Evolutionary conservation across 208 protist species (phyloP).

Genomic region (Hexamita inflata): DNA sequence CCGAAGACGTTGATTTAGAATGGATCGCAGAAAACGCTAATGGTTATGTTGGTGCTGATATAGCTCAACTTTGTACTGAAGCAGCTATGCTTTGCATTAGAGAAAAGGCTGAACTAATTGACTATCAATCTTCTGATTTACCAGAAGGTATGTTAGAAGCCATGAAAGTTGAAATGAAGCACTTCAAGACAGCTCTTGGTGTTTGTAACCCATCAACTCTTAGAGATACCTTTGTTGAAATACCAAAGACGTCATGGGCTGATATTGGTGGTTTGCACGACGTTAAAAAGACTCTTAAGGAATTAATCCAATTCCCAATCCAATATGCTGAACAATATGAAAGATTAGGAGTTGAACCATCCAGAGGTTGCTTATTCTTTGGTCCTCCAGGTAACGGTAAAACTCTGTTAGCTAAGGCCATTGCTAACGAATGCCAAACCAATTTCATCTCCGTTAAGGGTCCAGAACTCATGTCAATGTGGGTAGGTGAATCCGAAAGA

Average conservation of each 20-base stretch:
- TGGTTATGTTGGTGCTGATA: slow-evolving; percentile 44
- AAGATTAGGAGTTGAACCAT: slow-evolving; percentile 94
- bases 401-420: slow-evolving; percentile 65
- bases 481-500: slow-evolving; percentile 99
- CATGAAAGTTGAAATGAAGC: slow-evolving; percentile 89
- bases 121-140: slow-evolving; percentile 96
- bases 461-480: slow-evolving; percentile 99
- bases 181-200: slow-evolving; percentile 85
- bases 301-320: slow-evolving; percentile 97
- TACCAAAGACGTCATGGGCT: slow-evolving; percentile 93
- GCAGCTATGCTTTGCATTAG: slow-evolving; percentile 95
- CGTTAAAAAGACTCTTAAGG: slow-evolving; percentile 91
- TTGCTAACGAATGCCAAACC: slow-evolving; percentile 68
- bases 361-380: slow-evolving; percentile 65
- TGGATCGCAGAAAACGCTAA: slow-evolving; percentile 38
- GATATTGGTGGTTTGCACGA: slow-evolving; percentile 97
- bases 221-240: slow-evolving; percentile 92
- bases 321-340: slow-evolving; percentile 97
- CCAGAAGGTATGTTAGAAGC: slow-evolving; percentile 66
- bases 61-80: slow-evolving; percentile 92
- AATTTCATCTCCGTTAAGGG: slow-evolving; percentile 99
- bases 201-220: slow-evolving; percentile 93
- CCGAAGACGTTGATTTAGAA: slow-evolving; percentile 52
- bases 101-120: slow-evolving; percentile 97
- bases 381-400: slow-evolving; percentile 68